These are phyloP conservation scores for Aciculosporium take DNA, from an alignment of 2,329 filamentous ascomycete genomes.

Conservation along the genomic window DNA sequence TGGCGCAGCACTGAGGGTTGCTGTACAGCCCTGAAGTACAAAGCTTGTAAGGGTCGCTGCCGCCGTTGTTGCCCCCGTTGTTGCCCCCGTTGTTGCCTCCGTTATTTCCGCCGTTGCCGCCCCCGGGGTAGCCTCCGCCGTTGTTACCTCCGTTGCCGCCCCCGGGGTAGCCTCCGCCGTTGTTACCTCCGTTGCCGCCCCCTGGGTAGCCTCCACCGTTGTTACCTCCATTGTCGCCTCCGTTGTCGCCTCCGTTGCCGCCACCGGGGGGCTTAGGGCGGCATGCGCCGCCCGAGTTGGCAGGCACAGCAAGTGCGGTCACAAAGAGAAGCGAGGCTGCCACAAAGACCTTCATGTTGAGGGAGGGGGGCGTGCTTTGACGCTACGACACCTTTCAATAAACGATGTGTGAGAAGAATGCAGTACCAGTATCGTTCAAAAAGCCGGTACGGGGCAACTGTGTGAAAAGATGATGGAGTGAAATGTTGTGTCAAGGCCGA, in stretches of 20 bases:
- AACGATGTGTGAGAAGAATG: conserved; percentile 1
- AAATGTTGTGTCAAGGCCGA: neutral
- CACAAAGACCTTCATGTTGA: conserved; percentile 9
- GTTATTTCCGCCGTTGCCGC: neutral
- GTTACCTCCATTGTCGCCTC: neutral
- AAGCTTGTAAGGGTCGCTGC: neutral
- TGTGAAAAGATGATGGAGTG: neutral
- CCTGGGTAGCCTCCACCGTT: neutral
- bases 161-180: neutral
- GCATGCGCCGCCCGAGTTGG: conserved; percentile 1
- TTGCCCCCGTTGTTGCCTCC: neutral
- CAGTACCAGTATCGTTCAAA: neutral
- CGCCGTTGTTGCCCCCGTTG: neutral
- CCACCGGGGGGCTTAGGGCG: conserved; percentile 1
- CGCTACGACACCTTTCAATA: neutral
- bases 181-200: neutral
- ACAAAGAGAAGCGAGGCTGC: conserved; percentile 8
- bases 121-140: neutral
- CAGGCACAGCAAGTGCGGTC: conserved; percentile 9
- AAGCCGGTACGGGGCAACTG: neutral
- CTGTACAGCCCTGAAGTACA: conserved; percentile 5
- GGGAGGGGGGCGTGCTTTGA: neutral
- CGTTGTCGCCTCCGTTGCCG: neutral
- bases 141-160: conserved; percentile 1
- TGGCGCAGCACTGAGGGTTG: conserved; percentile 7